A percentile compares a stretch with the other conserved stretches of the same genome.
phyloP scores from a whole-genome alignment of 2,329 filamentous ascomycete species.

The Pyrenochaeta sp. region DNA sequence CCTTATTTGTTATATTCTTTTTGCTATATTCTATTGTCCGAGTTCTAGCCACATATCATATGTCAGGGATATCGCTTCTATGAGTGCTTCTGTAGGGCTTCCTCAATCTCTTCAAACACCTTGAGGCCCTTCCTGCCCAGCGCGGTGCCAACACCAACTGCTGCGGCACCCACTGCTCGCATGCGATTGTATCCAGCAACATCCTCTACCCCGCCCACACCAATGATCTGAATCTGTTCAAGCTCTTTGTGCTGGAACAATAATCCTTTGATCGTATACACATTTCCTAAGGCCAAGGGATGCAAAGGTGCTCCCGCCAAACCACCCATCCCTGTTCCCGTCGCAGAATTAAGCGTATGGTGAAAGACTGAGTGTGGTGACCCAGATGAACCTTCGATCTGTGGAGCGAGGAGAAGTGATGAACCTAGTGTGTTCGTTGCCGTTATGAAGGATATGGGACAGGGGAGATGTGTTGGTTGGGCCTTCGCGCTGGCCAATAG shows the following conservation, averaged over 20 bases:
- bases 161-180: conserved; percentile 68
- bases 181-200: conserved; percentile 70
- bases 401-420: conserved; percentile 65
- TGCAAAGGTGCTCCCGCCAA: conserved; percentile 77
- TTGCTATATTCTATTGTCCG: too few species aligned
- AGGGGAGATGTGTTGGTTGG: conserved; percentile 25
- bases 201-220: conserved; percentile 76
- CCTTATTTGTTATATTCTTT: too few species aligned
- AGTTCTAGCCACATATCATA: too few species aligned
- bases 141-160: conserved; percentile 72
- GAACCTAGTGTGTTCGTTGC: conserved; percentile 78
- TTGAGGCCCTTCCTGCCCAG: conserved; percentile 69
- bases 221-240: conserved; percentile 69
- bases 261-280: conserved; percentile 69
- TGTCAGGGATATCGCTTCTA: not conserved
- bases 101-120: conserved; percentile 68
- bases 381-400: conserved; percentile 15
- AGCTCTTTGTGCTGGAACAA: conserved; percentile 62
- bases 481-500: conserved; percentile 51
- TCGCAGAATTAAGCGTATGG: conserved; percentile 60
- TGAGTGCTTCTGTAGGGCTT: conserved; percentile 9
- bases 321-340: conserved; percentile 69
- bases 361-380: conserved; percentile 26
- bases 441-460: conserved; percentile 72
- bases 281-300: conserved; percentile 77